Conservation (phyloP, 1,284 basidiomycete genomes). For the Sporisorium iseilematis-ciliati region DNA sequence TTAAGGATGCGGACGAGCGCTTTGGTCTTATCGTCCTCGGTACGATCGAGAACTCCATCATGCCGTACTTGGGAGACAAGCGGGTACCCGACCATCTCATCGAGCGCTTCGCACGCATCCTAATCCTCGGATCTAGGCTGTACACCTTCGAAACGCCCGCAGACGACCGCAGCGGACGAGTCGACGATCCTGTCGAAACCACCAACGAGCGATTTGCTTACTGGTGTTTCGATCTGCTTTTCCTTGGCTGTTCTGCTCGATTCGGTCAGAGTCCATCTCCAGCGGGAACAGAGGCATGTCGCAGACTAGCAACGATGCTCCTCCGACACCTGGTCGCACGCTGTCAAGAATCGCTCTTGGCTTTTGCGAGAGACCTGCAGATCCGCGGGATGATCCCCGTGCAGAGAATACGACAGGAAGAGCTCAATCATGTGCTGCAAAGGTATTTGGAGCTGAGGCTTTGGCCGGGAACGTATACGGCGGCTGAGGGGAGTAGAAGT, state of each 20-base stretch:
- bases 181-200: slow-evolving; percentile 68
- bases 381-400: slow-evolving; percentile 77
- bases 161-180: slow-evolving; percentile 45
- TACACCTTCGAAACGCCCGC: slow-evolving; percentile 70
- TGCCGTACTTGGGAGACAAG: slow-evolving; percentile 79
- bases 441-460: slow-evolving; percentile 36
- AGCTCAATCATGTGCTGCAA: slow-evolving; percentile 82
- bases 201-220: slow-evolving; percentile 87
- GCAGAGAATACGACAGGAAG: slow-evolving; percentile 80
- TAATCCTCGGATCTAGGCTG: slow-evolving; percentile 81
- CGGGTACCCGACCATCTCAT: slow-evolving; percentile 82
- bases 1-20: slow-evolving; percentile 82
- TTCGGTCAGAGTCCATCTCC: slow-evolving; percentile 2
- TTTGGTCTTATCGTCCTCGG: slow-evolving; percentile 77
- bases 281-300: background rate
- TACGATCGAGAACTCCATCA: slow-evolving; percentile 79
- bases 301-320: slow-evolving; percentile 18
- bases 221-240: slow-evolving; percentile 92
- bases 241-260: slow-evolving; percentile 77
- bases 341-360: slow-evolving; percentile 77
- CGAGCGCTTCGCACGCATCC: slow-evolving; percentile 77
- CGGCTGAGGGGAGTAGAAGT: no score
- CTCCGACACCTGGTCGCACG: slow-evolving; percentile 71
- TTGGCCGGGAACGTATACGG: slow-evolving; percentile 13
- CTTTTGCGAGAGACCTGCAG: slow-evolving; percentile 84